A percentile compares a stretch with the other conserved stretches of the same genome.
These are phyloP conservation scores for Pichia sp. DNA, from an alignment of 1,139 yeast species.

Conservation along the genomic window DNA sequence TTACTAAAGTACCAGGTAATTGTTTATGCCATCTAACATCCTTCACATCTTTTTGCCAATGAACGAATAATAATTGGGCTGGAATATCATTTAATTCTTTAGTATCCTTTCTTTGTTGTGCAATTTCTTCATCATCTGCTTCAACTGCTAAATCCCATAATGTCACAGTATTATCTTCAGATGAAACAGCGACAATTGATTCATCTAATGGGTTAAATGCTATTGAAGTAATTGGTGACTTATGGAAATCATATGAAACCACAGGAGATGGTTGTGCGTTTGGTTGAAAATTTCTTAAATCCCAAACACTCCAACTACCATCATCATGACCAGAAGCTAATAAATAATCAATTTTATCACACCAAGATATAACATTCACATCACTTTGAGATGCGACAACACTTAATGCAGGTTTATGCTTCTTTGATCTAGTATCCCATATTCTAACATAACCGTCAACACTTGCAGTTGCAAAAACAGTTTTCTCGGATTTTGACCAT, in stretches of 20 bases:
- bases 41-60: slow-evolving; percentile 96
- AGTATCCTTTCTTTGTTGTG: slow-evolving; percentile 64
- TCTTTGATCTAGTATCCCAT: slow-evolving; percentile 95
- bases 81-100: slow-evolving; percentile 88
- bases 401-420: slow-evolving; percentile 84
- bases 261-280: slow-evolving; percentile 51
- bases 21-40: slow-evolving; percentile 98
- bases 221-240: slow-evolving; percentile 85
- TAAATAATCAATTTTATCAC: slow-evolving; percentile 75
- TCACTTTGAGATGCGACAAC: slow-evolving; percentile 81
- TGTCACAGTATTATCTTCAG: slow-evolving; percentile 95
- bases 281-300: slow-evolving; percentile 75
- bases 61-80: slow-evolving; percentile 91
- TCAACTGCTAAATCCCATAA: slow-evolving; percentile 97
- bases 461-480: slow-evolving; percentile 92
- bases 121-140: slow-evolving; percentile 92
- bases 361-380: slow-evolving; percentile 96
- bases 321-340: slow-evolving; percentile 97
- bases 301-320: slow-evolving; percentile 98
- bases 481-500: slow-evolving; percentile 88
- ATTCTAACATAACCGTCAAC: slow-evolving; percentile 87
- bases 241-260: slow-evolving; percentile 92
- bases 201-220: slow-evolving; percentile 95
- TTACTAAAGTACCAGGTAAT: slow-evolving; percentile 90
- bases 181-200: slow-evolving; percentile 89